Conservation (phyloP, 1,139 yeast species). For the Hansenula sp. region DNA sequence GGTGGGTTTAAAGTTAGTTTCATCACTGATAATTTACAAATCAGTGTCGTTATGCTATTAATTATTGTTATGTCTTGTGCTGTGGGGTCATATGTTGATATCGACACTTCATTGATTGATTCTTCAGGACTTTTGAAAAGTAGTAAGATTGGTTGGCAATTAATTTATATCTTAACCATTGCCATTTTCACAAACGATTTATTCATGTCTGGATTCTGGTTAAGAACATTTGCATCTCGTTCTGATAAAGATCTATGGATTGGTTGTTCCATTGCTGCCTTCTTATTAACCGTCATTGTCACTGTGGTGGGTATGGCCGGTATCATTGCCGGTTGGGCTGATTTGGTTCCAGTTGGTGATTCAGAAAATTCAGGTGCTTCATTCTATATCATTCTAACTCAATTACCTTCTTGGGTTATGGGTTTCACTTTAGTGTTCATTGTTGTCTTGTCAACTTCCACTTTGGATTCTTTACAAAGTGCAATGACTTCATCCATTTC, state of each 20-base stretch:
- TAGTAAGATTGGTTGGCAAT: conserved; percentile 82
- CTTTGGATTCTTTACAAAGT: conserved; percentile 85
- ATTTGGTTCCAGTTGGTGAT: conserved; percentile 59
- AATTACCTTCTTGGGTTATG: conserved; percentile 85
- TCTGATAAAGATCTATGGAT: conserved; percentile 71
- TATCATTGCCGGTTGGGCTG: conserved; percentile 87
- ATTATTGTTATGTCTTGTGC: conserved; percentile 73
- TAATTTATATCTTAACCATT: conserved; percentile 75
- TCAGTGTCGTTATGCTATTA: conserved; percentile 63
- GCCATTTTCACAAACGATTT: conserved; percentile 90
- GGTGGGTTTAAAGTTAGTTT: conserved; percentile 93
- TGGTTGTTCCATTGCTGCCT: conserved; percentile 72
- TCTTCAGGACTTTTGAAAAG: conserved; percentile 64
- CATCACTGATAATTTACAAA: conserved; percentile 85
- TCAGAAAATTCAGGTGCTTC: conserved; percentile 49
- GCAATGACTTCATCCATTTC: conserved; percentile 88
- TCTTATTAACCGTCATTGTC: conserved; percentile 59
- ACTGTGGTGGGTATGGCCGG: conserved; percentile 82
- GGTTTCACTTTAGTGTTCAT: conserved; percentile 79
- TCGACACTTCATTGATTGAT: conserved; percentile 59
- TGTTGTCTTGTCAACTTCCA: conserved; percentile 75
- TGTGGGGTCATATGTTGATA: conserved; percentile 71
- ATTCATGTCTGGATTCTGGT: conserved; percentile 91
- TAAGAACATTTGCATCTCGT: conserved; percentile 86
- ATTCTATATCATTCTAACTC: conserved; percentile 63